These are phyloP conservation scores for Wickerhamiella lipophila DNA, from an alignment of 805 yeast species.

Conservation along the genomic window DNA sequence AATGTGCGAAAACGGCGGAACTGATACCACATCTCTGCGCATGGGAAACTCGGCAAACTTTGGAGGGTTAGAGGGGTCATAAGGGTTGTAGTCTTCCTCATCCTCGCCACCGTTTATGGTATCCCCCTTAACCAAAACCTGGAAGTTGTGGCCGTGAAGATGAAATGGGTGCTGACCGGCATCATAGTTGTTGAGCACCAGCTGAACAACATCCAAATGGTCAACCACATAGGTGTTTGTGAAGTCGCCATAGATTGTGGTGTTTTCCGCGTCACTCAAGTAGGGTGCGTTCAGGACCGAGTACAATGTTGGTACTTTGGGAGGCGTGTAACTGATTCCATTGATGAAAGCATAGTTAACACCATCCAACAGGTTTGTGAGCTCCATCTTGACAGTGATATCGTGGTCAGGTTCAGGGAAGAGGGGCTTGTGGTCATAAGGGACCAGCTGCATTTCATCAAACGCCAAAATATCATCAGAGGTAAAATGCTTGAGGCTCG, in stretches of 20 bases:
- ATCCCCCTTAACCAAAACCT: slow-evolving; percentile 47
- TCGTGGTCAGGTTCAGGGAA: slow-evolving; percentile 53
- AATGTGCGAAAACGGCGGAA: slow-evolving; percentile 72
- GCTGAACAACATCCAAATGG: slow-evolving; percentile 56
- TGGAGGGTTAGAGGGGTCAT: slow-evolving; percentile 39
- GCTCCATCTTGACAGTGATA: slow-evolving; percentile 57
- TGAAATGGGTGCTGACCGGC: slow-evolving; percentile 97
- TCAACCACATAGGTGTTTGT: slow-evolving; percentile 63
- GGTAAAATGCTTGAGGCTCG: slow-evolving; percentile 17
- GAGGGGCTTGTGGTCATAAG: slow-evolving; percentile 43
- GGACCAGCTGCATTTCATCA: slow-evolving; percentile 71
- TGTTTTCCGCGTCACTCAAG: slow-evolving; percentile 37
- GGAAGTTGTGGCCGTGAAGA: slow-evolving; percentile 88
- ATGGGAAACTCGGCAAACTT: slow-evolving; percentile 62
- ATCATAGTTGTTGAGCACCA: slow-evolving; percentile 74
- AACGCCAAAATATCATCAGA: slow-evolving; percentile 39
- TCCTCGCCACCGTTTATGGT: slow-evolving; percentile 42
- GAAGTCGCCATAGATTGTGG: slow-evolving; percentile 65
- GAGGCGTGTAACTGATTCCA: slow-evolving; percentile 60
- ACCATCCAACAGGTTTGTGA: slow-evolving; percentile 82
- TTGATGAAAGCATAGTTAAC: slow-evolving; percentile 91
- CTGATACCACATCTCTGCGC: slow-evolving; percentile 70
- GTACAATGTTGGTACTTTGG: slow-evolving; percentile 76
- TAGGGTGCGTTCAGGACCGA: slow-evolving; percentile 59
- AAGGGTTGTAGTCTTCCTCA: slow-evolving; percentile 40